These are phyloP conservation scores for Lineolata rhizophorae DNA, from an alignment of 495 filamentous ascomycete genomes.

Conservation along the genomic window DNA sequence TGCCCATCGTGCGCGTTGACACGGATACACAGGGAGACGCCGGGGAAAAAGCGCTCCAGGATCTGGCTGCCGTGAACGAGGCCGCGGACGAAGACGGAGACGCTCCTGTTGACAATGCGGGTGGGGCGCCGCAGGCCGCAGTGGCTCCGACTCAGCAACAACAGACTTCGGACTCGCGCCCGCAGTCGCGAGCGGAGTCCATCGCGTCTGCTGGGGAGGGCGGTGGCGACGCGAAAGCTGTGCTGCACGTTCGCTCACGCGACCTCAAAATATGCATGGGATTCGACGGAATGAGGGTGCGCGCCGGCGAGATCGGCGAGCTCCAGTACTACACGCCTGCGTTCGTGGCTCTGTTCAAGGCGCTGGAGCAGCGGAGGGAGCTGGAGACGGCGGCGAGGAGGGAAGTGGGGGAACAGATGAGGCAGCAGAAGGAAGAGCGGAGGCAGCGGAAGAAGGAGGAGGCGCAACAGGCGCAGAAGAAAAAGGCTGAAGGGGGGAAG, in stretches of 20 bases:
- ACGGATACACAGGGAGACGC: too few relatives aligned
- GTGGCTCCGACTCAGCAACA: too few relatives aligned
- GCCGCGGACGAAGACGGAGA: too few relatives aligned
- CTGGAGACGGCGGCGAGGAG: constrained; percentile 6
- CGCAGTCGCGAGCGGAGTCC: too few relatives aligned
- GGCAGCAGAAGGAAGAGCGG: background rate
- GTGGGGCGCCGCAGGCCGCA: too few relatives aligned
- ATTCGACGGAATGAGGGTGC: constrained; percentile 76
- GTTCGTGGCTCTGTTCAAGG: constrained; percentile 41
- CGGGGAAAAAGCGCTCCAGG: too few relatives aligned
- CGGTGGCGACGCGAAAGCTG: too few relatives aligned
- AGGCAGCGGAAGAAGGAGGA: constrained; percentile 8
- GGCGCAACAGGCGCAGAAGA: constrained; percentile 1
- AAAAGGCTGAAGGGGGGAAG: constrained; percentile 7
- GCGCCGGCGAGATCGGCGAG: constrained; percentile 55
- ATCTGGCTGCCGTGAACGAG: too few relatives aligned
- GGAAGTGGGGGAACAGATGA: constrained; percentile 2
- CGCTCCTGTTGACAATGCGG: too few relatives aligned
- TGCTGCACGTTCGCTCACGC: too few relatives aligned
- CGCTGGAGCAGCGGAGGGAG: constrained; percentile 10
- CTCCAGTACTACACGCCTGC: constrained; percentile 56
- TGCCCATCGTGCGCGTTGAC: constrained; percentile 43
- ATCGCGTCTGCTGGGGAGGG: too few relatives aligned
- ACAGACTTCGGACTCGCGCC: too few relatives aligned
- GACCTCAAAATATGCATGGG: constrained; percentile 47